Evolutionary conservation across 495 filamentous ascomycete species (phyloP).

Genomic region (Neurospora tetrasperma): DNA sequence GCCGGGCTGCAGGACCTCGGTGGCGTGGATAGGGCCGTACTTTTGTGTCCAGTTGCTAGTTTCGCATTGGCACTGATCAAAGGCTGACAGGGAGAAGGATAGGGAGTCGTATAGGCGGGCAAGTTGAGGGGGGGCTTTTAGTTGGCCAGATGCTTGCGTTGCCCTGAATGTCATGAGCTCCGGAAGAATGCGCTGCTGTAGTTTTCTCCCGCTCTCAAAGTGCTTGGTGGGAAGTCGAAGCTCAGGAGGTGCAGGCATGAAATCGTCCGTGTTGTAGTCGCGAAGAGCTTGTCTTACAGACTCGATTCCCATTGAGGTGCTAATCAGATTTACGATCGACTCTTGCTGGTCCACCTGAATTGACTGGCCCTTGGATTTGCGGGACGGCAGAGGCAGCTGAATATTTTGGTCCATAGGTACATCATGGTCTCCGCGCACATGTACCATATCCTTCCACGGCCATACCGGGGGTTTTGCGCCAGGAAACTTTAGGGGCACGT

Average conservation of each 20-base stretch:
- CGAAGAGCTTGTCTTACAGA: conserved; percentile 13
- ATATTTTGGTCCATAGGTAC: neutral
- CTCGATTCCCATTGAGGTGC: conserved; percentile 23
- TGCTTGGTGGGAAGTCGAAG: conserved; percentile 39
- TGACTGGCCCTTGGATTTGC: conserved; percentile 42
- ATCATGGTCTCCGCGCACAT: conserved; percentile 40
- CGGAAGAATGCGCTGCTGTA: conserved; percentile 31
- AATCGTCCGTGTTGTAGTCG: conserved; percentile 28
- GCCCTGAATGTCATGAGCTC: conserved; percentile 19
- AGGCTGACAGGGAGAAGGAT: conserved; percentile 54
- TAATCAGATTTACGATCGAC: conserved; percentile 30
- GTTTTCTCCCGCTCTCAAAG: conserved; percentile 38
- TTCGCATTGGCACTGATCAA: conserved; percentile 72
- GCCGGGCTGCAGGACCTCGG: conserved; percentile 67
- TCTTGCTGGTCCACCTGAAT: conserved; percentile 33
- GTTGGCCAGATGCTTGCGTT: conserved; percentile 5
- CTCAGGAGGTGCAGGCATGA: conserved; percentile 25
- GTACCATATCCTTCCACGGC: conserved; percentile 56
- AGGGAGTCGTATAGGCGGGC: conserved; percentile 50
- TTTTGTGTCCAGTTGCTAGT: conserved; percentile 69
- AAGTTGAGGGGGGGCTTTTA: conserved; percentile 47
- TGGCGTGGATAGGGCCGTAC: conserved; percentile 62
- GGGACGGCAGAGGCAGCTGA: conserved; percentile 4
- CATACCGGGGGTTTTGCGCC: conserved; percentile 55
- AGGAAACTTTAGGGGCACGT: conserved; percentile 39